Percentiles rank a stretch among this genome's conserved stretches.
Evolutionary conservation across 768 basidiomycete genomes (phyloP).

Genomic region (Epithele typhae): DNA sequence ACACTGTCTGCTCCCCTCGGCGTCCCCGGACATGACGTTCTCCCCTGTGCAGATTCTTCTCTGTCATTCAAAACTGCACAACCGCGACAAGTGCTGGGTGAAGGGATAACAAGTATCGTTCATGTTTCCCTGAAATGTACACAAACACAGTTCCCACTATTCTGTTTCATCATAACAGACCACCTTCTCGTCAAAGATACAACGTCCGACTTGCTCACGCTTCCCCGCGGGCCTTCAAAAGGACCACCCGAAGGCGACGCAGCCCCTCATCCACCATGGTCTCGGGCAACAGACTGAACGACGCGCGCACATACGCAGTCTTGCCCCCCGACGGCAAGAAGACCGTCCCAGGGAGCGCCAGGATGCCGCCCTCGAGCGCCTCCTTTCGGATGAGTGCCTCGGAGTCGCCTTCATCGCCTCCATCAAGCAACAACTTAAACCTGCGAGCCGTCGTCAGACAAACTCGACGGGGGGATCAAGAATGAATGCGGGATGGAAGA

Average conservation of each 20-base stretch:
- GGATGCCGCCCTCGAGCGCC: conserved; percentile 76
- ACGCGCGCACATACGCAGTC: conserved; percentile 74
- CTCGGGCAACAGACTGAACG: conserved; percentile 67
- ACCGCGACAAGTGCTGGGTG: too few relatives aligned
- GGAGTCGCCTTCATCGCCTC: conserved; percentile 54
- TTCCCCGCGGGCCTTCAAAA: conserved; percentile 19
- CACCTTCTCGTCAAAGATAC: too few relatives aligned
- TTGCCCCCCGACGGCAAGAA: conserved; percentile 72
- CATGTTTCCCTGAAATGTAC: too few relatives aligned
- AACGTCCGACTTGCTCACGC: too few relatives aligned
- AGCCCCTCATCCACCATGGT: conserved; percentile 75
- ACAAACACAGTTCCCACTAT: too few relatives aligned
- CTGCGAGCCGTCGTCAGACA: conserved; percentile 28
- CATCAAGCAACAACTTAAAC: conserved; percentile 60
- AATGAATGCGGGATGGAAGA: conserved; percentile 18
- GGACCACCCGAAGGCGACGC: conserved; percentile 42
- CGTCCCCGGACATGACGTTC: too few relatives aligned
- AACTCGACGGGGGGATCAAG: not conserved
- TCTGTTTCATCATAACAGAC: too few relatives aligned
- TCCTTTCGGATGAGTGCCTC: conserved; percentile 65
- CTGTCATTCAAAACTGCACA: too few relatives aligned
- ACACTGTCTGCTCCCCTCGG: too few relatives aligned
- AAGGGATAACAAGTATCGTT: too few relatives aligned
- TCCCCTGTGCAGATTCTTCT: too few relatives aligned
- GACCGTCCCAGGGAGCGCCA: conserved; percentile 84